These are phyloP conservation scores for Fusarium cyanostomum DNA, from an alignment of 2,329 filamentous ascomycete genomes.

Conservation along the genomic window DNA sequence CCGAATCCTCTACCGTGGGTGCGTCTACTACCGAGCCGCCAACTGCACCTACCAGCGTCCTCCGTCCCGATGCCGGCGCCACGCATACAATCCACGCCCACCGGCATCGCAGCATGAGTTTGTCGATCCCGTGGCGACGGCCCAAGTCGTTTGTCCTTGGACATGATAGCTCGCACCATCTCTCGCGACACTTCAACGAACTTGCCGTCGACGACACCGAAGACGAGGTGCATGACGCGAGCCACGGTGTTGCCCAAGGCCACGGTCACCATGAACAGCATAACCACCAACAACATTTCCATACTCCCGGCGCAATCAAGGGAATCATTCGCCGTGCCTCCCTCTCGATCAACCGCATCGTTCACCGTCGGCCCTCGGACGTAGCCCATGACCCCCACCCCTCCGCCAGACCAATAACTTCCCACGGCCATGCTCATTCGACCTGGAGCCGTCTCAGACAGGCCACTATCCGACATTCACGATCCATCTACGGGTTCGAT, in stretches of 20 bases:
- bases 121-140: conserved; percentile 60
- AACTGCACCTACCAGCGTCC: not conserved
- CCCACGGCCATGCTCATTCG: conserved; percentile 52
- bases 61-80: conserved; percentile 13
- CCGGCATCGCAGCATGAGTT: conserved; percentile 59
- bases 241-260: conserved; percentile 37
- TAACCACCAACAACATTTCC: conserved; percentile 41
- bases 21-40: conserved; percentile 12
- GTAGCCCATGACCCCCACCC: conserved; percentile 44
- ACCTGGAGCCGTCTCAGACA: conserved; percentile 63
- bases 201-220: conserved; percentile 47
- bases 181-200: conserved; percentile 45
- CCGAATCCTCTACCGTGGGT: conserved; percentile 30
- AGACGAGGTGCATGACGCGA: conserved; percentile 39
- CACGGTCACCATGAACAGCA: conserved; percentile 37
- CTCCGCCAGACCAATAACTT: conserved; percentile 54
- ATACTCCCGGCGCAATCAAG: conserved; percentile 53
- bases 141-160: conserved; percentile 55
- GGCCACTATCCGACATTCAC: conserved; percentile 60
- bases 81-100: conserved; percentile 39
- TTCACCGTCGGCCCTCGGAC: conserved; percentile 58
- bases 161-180: conserved; percentile 45
- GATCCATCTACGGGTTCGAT: conserved; percentile 56
- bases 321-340: conserved; percentile 66
- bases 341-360: conserved; percentile 62